Percentiles rank a stretch among this genome's conserved stretches.
Conservation (phyloP, 176 grass and related monocot species). For the Musa schizocarpa region DNA sequence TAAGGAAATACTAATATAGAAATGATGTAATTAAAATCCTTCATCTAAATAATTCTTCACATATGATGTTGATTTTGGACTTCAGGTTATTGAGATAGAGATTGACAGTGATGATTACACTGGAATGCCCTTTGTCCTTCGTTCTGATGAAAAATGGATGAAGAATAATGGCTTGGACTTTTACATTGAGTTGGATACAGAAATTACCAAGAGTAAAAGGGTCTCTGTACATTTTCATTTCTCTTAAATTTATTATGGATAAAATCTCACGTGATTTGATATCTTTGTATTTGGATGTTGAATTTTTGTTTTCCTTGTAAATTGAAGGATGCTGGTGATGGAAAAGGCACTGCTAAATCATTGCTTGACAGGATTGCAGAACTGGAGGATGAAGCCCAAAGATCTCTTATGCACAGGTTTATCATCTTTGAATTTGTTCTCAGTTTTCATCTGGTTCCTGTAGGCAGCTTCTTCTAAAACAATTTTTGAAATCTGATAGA, state of each 20-base stretch:
- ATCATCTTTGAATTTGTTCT: conserved; percentile 15
- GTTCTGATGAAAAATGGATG: conserved; percentile 68
- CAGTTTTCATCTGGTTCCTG: background rate
- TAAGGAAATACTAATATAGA: background rate
- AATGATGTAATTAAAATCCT: background rate
- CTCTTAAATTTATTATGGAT: background rate
- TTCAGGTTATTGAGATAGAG: conserved; percentile 73
- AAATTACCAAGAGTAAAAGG: conserved; percentile 46
- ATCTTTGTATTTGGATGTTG: conserved; percentile 18
- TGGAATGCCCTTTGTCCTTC: conserved; percentile 80
- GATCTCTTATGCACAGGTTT: conserved; percentile 98
- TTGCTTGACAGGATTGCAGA: conserved; percentile 79
- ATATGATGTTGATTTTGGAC: conserved; percentile 18
- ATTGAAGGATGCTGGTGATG: conserved; percentile 57
- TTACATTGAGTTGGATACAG: conserved; percentile 50
- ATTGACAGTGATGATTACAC: conserved; percentile 55
- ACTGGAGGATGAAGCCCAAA: conserved; percentile 80
- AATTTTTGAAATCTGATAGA: background rate
- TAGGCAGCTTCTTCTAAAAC: background rate
- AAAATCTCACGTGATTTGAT: background rate
- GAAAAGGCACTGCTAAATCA: conserved; percentile 66
- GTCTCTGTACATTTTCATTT: conserved; percentile 19
- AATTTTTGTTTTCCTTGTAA: conserved; percentile 20
- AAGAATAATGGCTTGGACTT: conserved; percentile 87
- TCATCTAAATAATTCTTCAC: conserved; percentile 8